Percentiles rank a stretch among this genome's conserved stretches.
Evolutionary conservation across 768 basidiomycete species (phyloP).

Genomic region (Pulveroboletus ravenelii): DNA sequence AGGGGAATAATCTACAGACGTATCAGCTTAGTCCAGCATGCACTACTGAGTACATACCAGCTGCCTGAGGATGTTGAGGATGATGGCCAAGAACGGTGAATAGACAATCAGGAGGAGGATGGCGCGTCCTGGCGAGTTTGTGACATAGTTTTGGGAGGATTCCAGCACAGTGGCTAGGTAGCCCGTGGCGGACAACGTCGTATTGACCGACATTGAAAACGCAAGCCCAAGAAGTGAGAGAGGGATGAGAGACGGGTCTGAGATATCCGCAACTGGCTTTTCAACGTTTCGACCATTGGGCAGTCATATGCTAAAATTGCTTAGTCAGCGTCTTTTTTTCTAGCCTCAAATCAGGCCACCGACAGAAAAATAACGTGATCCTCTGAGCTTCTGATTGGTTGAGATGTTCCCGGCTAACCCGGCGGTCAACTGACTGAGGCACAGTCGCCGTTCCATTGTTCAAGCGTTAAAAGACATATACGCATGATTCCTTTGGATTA

Average conservation of each 20-base stretch:
- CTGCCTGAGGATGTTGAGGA: conserved; percentile 76
- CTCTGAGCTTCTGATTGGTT: too few species aligned
- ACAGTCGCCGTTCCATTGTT: too few species aligned
- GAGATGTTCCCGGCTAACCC: too few species aligned
- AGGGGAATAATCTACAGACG: conserved; percentile 56
- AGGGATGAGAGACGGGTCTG: background rate
- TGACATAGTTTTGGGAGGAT: conserved; percentile 16
- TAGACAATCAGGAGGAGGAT: conserved; percentile 50
- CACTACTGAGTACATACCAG: conserved; percentile 44
- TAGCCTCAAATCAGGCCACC: conserved; percentile 15
- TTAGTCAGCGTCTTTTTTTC: conserved; percentile 23
- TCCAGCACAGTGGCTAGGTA: conserved; percentile 22
- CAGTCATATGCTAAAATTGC: background rate
- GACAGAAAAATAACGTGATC: too few species aligned
- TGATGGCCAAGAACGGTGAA: conserved; percentile 60
- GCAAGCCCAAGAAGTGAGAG: background rate
- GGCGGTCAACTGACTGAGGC: too few species aligned
- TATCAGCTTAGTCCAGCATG: background rate
- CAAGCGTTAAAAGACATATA: too few species aligned
- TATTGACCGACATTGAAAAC: conserved; percentile 25
- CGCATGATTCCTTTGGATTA: too few species aligned
- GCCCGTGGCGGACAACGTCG: conserved; percentile 20
- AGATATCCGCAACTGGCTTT: background rate
- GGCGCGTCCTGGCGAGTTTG: conserved; percentile 24
- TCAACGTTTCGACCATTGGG: background rate